Evolutionary conservation across 139 green algal genomes (phyloP).

Genomic region (Picochlorum sp.): DNA sequence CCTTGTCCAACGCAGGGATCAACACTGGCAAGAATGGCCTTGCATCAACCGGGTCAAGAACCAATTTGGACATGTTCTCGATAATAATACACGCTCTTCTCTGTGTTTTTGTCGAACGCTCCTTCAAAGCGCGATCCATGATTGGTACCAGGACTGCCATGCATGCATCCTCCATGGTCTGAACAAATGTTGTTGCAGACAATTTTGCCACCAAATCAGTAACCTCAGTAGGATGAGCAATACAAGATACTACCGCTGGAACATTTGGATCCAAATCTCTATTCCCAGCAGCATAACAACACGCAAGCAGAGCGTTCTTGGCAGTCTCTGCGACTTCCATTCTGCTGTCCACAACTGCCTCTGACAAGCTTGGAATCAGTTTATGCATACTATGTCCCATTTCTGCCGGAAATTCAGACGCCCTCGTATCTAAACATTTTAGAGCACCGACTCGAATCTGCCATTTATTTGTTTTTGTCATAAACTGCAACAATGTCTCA

Average conservation of each 20-base stretch:
- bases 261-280: conserved; percentile 59
- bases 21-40: conserved; percentile 58
- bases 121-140: conserved; percentile 49
- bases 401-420: conserved; percentile 2
- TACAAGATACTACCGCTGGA: conserved; percentile 49
- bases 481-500: conserved; percentile 18
- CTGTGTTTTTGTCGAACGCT: conserved; percentile 47
- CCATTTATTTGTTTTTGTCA: conserved; percentile 18
- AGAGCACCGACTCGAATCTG: conserved; percentile 25
- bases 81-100: conserved; percentile 56
- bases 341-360: conserved; percentile 17
- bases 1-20: conserved; percentile 48
- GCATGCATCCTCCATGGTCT: conserved; percentile 45
- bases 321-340: conserved; percentile 8
- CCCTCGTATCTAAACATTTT: conserved; percentile 13
- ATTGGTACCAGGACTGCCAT: conserved; percentile 64
- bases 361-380: conserved; percentile 21
- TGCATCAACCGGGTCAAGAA: conserved; percentile 44
- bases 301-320: conserved; percentile 1
- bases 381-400: conserved; percentile 3
- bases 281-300: conserved; percentile 35
- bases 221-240: conserved; percentile 34
- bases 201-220: conserved; percentile 61
- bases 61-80: conserved; percentile 68
- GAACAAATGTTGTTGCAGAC: conserved; percentile 63